Percentiles rank a stretch among this genome's conserved stretches.
Conservation (phyloP, 1,139 yeast species). For the Taphrina flavorubra region DNA sequence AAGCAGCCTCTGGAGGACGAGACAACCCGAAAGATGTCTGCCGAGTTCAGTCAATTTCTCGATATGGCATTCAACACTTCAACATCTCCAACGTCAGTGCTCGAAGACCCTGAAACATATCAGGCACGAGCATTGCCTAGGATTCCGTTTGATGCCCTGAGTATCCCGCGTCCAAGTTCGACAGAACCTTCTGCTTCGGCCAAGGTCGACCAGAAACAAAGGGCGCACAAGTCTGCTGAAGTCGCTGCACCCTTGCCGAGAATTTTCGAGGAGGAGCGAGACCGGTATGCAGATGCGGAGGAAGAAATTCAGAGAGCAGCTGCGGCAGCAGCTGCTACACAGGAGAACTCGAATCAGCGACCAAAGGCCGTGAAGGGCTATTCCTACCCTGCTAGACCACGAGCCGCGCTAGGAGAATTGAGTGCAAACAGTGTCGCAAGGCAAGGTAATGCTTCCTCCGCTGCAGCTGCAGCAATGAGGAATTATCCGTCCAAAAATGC, state of each 20-base stretch:
- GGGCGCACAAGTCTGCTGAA: slow-evolving; percentile 36
- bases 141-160: slow-evolving; percentile 12
- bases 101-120: slow-evolving; percentile 31
- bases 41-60: slow-evolving; percentile 41
- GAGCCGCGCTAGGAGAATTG: slow-evolving; percentile 33
- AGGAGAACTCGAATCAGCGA: background rate
- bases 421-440: slow-evolving; percentile 17
- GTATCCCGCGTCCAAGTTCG: slow-evolving; percentile 15
- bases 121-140: slow-evolving; percentile 31
- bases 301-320: slow-evolving; percentile 30
- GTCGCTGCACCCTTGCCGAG: slow-evolving; percentile 26
- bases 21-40: slow-evolving; percentile 37
- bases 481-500: slow-evolving; percentile 6
- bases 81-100: slow-evolving; percentile 15
- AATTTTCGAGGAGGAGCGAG: slow-evolving; percentile 35
- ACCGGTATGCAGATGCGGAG: slow-evolving; percentile 40
- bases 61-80: slow-evolving; percentile 41
- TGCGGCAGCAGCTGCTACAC: slow-evolving; percentile 7
- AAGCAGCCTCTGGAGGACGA: slow-evolving; percentile 33
- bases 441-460: slow-evolving; percentile 8
- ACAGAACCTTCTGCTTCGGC: slow-evolving; percentile 23
- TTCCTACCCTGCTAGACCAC: slow-evolving; percentile 36
- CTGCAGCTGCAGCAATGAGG: slow-evolving; percentile 30
- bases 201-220: slow-evolving; percentile 26
- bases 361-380: slow-evolving; percentile 39